Base-by-base conservation (phyloP, 768 basidiomycete genomes). In the Leccinum rimulosum region DNA sequence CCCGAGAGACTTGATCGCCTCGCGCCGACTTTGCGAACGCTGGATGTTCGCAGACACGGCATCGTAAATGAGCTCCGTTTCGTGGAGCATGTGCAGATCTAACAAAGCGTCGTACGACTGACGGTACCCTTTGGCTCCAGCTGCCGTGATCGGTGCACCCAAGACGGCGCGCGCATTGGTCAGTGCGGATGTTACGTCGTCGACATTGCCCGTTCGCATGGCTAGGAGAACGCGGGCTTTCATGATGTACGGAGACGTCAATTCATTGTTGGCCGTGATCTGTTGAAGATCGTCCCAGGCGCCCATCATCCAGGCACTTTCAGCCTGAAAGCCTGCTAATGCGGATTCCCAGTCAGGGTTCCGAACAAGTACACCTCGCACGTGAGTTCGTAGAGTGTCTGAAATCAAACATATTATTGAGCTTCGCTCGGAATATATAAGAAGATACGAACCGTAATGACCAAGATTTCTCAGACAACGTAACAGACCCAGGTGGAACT, bases 371-470 rank as follows among this genome's bases (percentile, higher is more conserved):
- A 98, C 87, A 6, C 97, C 97, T 61, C 84, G 83, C 28, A 98
- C 95, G 71, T 98, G 97, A 1, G 96, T 99, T 43, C 93, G 84
- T 59, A 98, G 74, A 0, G 96, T 96, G 66, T 99, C 97, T 95
- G 66, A n/a, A 36, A 35, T 38, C 58, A 10, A 15, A 9, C 43
- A 27, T 22, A 12, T 38, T 4, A 19, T 45, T 45, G 43, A 6
- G 31, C 6, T 17, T 52, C 30, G 51, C 58, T 63, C 45, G 52
- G 47, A 31, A 49, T 28, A 49, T 28, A 22, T 45, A 59, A 50
- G 43, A 27, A 33, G n/a, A 25, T 19, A 75, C 87, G 61, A 64
- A 95, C 97, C 97, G 72, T 98, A 98, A 72, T 99, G 97, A 9
- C 97, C 97, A 10, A 99, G 80, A 69, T 98, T 97, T 22, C 93